Percentiles rank a stretch among this genome's conserved stretches.
Evolutionary conservation across 2,329 filamentous ascomycete species (phyloP).

Genomic region (Waltergamsia citrina): DNA sequence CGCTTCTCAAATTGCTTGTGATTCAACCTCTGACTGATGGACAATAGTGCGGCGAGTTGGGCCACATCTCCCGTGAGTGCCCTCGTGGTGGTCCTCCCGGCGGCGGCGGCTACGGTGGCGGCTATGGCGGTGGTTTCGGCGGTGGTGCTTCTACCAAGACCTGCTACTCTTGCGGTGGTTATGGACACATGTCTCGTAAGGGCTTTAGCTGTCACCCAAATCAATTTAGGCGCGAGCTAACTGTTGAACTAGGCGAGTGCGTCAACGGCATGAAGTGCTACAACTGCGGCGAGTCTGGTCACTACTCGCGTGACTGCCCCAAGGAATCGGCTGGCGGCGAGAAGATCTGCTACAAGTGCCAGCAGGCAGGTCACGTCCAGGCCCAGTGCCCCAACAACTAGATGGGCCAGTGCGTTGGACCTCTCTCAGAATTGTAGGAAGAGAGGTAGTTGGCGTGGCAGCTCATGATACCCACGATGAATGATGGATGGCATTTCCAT

Average conservation of each 20-base stretch:
- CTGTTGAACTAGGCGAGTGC: constrained; percentile 58
- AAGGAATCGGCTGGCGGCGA: constrained; percentile 79
- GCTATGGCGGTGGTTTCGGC: constrained; percentile 36
- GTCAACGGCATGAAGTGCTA: constrained; percentile 99
- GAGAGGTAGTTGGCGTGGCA: constrained; percentile 26
- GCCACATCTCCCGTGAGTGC: constrained; percentile 94
- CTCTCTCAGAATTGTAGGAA: constrained; percentile 6
- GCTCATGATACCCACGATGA: constrained; percentile 32
- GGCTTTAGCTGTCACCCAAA: constrained; percentile 9
- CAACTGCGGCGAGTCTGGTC: constrained; percentile 92
- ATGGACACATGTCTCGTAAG: constrained; percentile 87
- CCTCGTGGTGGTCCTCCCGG: constrained; percentile 38
- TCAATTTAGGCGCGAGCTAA: constrained; percentile 10
- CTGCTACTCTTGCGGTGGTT: constrained; percentile 97
- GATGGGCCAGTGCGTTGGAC: constrained; percentile 14
- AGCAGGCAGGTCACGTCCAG: constrained; percentile 81
- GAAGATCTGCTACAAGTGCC: constrained; percentile 98
- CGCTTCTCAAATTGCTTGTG: constrained; percentile 1
- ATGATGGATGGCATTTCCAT: constrained; percentile 11
- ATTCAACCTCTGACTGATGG: not conserved
- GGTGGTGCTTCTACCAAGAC: constrained; percentile 61
- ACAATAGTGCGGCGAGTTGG: constrained; percentile 74
- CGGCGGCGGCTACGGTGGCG: constrained; percentile 31
- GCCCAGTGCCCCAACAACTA: constrained; percentile 81
- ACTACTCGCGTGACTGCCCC: constrained; percentile 92